Base-by-base conservation (phyloP, 2,329 filamentous ascomycete genomes). In the Cytospora piceicola region DNA sequence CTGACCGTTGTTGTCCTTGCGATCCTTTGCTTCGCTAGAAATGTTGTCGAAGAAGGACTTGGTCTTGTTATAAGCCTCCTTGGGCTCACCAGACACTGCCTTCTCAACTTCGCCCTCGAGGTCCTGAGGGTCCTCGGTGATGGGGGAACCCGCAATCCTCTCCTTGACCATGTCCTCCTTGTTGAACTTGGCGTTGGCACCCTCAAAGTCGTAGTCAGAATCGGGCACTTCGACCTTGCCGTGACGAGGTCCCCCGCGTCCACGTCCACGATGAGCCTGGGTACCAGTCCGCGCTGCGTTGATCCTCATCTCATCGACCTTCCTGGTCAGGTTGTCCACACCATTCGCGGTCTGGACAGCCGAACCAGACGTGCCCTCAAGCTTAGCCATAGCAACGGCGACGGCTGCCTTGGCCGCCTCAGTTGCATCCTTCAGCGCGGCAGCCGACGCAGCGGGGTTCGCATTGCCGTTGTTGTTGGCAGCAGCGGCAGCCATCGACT, bases 41-140 rank as follows among this genome's bases (percentile, higher is more conserved):
- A 99, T 97, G 77, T 99, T 97, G 79, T 99, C 95, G 75, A 99
- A 99, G 83, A 99, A 99, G 1, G 93, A 97, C 4, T 82, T 88
- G 6, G 89, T 85, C 79, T 93, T 97, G 81, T 97, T 94, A 80
- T 99, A 99, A 0, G 87, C 85, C 34, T 78, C 75, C 15, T 78
- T 73, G 15, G 70, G 66, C 15, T 70, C 69, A 5, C 51, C 67
- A 0, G 66, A n/a, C 22, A 22, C 63, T 1, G 54, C 29, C 17
- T 53, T 34, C 6, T 68, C 65, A 24, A 36, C 61, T 14, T 61
- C 59, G 14, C 81, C 79, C 17, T 82, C 78, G 1, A 82, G 77
- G 17, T 78, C 79, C 36, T 80, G 80, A 0, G 82, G 75, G 4
- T 79, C 79, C 56, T 90, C 87, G 49, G 80, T 79, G 29, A 83